Evolutionary conservation across 169 alveolate species (phyloP).

Genomic region (Perkinsus olseni): DNA sequence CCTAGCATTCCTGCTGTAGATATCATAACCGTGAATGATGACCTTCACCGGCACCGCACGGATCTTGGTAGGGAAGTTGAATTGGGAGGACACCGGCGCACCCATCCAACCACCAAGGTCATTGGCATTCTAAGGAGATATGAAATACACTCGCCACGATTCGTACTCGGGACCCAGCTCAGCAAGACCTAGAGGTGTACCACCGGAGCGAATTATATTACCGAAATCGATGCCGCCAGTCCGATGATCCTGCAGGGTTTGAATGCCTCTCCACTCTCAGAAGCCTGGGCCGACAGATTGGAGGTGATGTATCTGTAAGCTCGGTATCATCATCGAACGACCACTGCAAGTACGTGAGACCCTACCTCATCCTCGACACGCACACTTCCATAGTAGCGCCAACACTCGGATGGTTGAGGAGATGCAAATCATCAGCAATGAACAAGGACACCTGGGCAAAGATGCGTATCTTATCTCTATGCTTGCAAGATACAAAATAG

Average conservation of each 20-base stretch:
- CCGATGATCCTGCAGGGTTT: conserved; percentile 51
- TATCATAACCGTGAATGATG: conserved; percentile 50
- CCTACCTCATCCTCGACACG: conserved; percentile 87
- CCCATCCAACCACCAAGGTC: conserved; percentile 58
- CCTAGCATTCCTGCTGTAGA: conserved; percentile 70
- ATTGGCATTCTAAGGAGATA: conserved; percentile 42
- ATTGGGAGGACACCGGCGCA: conserved; percentile 29
- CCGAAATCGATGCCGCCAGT: conserved; percentile 32
- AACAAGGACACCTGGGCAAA: conserved; percentile 65
- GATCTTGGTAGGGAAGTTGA: conserved; percentile 50
- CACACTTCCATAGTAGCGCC: conserved; percentile 84
- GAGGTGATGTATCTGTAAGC: background rate
- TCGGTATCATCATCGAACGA: too few relatives aligned
- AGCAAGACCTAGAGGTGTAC: background rate
- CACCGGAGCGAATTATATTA: background rate
- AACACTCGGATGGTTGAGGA: conserved; percentile 65
- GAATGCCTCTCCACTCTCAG: background rate
- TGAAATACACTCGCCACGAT: background rate
- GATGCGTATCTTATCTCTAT: conserved; percentile 32
- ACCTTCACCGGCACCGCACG: conserved; percentile 53
- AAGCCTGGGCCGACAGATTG: background rate
- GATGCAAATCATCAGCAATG: conserved; percentile 88
- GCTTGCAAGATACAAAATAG: background rate
- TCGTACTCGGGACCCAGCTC: background rate
- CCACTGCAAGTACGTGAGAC: too few relatives aligned